These are phyloP conservation scores for Helicostylum pulchrum DNA, from an alignment of 192 early-diverging fungal genomes.

Conservation along the genomic window DNA sequence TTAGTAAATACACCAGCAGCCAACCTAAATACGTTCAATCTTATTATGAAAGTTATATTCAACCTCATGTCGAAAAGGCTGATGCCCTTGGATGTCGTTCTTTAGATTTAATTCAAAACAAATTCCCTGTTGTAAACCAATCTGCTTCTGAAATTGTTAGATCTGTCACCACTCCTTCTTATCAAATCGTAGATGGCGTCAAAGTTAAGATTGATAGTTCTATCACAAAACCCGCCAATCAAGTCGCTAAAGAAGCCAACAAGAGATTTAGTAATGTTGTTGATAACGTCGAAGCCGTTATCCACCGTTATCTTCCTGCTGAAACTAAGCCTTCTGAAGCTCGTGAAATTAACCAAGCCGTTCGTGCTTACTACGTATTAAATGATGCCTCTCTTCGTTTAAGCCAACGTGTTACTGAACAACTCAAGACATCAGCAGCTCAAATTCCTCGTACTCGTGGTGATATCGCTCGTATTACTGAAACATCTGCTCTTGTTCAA, in stretches of 20 bases:
- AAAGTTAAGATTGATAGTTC: slow-evolving; percentile 21
- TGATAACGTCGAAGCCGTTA: slow-evolving; percentile 48
- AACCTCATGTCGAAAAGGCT: slow-evolving; percentile 55
- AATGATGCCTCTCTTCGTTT: slow-evolving; percentile 31
- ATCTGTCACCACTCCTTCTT: slow-evolving; percentile 48
- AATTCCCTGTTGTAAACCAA: slow-evolving; percentile 61
- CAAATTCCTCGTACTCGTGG: slow-evolving; percentile 31
- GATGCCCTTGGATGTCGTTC: slow-evolving; percentile 62
- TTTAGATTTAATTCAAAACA: slow-evolving; percentile 59
- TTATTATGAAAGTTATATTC: slow-evolving; percentile 43
- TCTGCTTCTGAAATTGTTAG: slow-evolving; percentile 61
- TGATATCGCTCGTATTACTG: slow-evolving; percentile 21
- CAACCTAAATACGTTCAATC: slow-evolving; percentile 34
- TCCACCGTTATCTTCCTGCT: slow-evolving; percentile 42
- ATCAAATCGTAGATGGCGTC: slow-evolving; percentile 48
- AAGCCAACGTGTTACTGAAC: slow-evolving; percentile 24
- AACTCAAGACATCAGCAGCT: slow-evolving; percentile 21
- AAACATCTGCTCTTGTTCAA: slow-evolving; percentile 30
- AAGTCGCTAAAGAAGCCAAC: slow-evolving; percentile 45
- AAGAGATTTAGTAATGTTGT: slow-evolving; percentile 40
- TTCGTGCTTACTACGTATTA: slow-evolving; percentile 35
- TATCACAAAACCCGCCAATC: slow-evolving; percentile 39
- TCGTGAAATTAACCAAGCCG: slow-evolving; percentile 30
- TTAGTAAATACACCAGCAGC: slow-evolving; percentile 24
- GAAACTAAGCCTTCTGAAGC: slow-evolving; percentile 10